Conservation (phyloP, 2,329 filamentous ascomycete genomes). For the Bipolaris victoriae region DNA sequence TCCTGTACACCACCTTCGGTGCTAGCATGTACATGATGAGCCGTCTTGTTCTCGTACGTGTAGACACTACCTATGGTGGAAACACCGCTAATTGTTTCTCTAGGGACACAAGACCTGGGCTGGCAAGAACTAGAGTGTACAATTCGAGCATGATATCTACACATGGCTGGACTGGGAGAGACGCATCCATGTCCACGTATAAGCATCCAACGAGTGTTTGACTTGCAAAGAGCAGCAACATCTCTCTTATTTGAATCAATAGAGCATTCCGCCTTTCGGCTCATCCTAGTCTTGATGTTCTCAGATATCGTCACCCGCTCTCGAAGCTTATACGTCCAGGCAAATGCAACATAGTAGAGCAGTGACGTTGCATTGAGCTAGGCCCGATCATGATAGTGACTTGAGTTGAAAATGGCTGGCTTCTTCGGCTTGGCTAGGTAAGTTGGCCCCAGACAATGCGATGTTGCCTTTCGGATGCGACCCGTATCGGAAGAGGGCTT, state of each 20-base stretch:
- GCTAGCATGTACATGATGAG: conserved; percentile 75
- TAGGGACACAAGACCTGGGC: conserved; percentile 79
- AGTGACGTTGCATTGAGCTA: not conserved
- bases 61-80: not conserved
- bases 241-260: conserved; percentile 6
- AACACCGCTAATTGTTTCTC: conserved; percentile 6
- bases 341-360: not conserved
- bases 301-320: not conserved
- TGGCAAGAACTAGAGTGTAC: conserved; percentile 43
- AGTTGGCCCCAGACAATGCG: not conserved
- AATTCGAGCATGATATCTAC: conserved; percentile 9
- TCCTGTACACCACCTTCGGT: conserved; percentile 67
- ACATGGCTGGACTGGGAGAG: conserved; percentile 18
- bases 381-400: not conserved
- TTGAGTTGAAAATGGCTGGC: not conserved
- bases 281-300: not conserved
- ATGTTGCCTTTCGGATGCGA: not conserved
- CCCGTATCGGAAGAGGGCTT: not conserved
- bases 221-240: conserved; percentile 20
- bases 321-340: not conserved
- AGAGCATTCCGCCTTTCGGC: conserved; percentile 5
- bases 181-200: conserved; percentile 37
- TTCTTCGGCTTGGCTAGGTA: not conserved
- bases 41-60: conserved; percentile 66
- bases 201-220: conserved; percentile 37